Percentiles rank a stretch among this genome's conserved stretches.
These are phyloP conservation scores for Corallochytrium limacisporum DNA, from an alignment of 78 protist species.

Conservation along the genomic window DNA sequence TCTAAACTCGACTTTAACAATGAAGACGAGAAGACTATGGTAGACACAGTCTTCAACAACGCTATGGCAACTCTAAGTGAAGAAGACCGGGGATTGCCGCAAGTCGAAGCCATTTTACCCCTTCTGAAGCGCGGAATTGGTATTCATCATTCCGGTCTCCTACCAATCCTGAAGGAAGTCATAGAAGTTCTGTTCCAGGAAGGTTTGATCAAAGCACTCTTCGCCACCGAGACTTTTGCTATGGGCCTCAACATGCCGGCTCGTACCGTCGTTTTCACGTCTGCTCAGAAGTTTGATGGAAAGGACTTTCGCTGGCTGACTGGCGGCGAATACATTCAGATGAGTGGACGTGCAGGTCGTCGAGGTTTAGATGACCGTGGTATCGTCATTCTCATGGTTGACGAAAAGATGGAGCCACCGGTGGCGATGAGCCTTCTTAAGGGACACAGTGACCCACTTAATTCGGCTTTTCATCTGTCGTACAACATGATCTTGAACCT, in stretches of 20 bases:
- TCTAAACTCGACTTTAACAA: slow-evolving; percentile 23
- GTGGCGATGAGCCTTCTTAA: slow-evolving; percentile 9
- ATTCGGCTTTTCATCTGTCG: slow-evolving; percentile 71
- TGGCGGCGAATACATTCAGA: slow-evolving; percentile 87
- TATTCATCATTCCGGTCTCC: slow-evolving; percentile 92
- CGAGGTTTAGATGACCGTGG: slow-evolving; percentile 73
- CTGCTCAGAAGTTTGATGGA: slow-evolving; percentile 44
- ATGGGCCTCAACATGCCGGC: slow-evolving; percentile 99
- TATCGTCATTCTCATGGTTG: slow-evolving; percentile 21
- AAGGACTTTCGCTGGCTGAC: slow-evolving; percentile 12
- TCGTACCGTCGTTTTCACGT: slow-evolving; percentile 73
- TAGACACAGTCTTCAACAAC: slow-evolving; percentile 49
- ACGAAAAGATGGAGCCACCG: slow-evolving; percentile 25
- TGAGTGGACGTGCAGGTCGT: slow-evolving; percentile 96
- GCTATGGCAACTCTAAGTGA: slow-evolving; percentile 60
- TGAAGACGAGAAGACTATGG: slow-evolving; percentile 42
- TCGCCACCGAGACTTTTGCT: slow-evolving; percentile 99
- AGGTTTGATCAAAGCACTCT: slow-evolving; percentile 67
- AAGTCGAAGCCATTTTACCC: slow-evolving; percentile 6
- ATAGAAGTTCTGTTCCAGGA: slow-evolving; percentile 83
- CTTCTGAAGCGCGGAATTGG: slow-evolving; percentile 70
- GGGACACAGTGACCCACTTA: slow-evolving; percentile 72
- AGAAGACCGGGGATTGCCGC: slow-evolving; percentile 19
- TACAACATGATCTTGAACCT: slow-evolving; percentile 81
- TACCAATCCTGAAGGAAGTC: slow-evolving; percentile 83